Evolutionary conservation across 2,329 filamentous ascomycete genomes (phyloP).

Genomic region (Pseudogymnoascus sp.): DNA sequence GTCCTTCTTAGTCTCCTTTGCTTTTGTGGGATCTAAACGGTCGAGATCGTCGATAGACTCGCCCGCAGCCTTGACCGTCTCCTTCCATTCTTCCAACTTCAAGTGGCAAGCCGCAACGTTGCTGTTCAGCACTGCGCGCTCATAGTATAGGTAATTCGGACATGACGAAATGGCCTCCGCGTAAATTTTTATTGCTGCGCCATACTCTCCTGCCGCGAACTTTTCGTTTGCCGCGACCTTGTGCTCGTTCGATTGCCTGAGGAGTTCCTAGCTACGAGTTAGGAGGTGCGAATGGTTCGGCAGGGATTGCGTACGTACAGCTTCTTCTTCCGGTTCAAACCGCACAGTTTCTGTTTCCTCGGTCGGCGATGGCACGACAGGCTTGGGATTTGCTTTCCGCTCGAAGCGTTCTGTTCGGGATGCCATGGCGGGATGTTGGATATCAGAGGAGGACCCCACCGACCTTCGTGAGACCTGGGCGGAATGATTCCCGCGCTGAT

Average conservation of each 20-base stretch:
- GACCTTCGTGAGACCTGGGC: not conserved
- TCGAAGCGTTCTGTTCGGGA: conserved; percentile 26
- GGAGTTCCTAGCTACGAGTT: conserved; percentile 43
- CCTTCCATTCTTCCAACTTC: conserved; percentile 78
- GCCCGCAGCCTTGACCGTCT: conserved; percentile 66
- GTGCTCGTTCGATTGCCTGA: conserved; percentile 61
- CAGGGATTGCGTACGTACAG: conserved; percentile 20
- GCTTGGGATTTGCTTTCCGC: conserved; percentile 19
- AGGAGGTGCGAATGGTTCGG: not conserved
- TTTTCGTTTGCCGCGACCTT: conserved; percentile 71
- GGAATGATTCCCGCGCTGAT: not conserved
- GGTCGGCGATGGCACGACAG: conserved; percentile 8
- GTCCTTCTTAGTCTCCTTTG: conserved; percentile 16
- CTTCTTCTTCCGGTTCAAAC: conserved; percentile 37
- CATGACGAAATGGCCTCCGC: conserved; percentile 70
- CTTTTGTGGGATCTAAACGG: conserved; percentile 37
- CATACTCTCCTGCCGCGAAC: conserved; percentile 65
- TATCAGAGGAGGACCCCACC: not conserved
- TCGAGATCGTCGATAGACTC: conserved; percentile 66
- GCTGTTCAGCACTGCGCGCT: conserved; percentile 75
- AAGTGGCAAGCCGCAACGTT: conserved; percentile 87
- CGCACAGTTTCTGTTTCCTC: conserved; percentile 23
- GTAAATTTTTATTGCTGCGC: conserved; percentile 74
- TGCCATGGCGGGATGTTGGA: conserved; percentile 20
- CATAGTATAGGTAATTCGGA: conserved; percentile 79